phyloP scores from a whole-genome alignment of 495 filamentous ascomycete species.

The Cercophora sp. region DNA sequence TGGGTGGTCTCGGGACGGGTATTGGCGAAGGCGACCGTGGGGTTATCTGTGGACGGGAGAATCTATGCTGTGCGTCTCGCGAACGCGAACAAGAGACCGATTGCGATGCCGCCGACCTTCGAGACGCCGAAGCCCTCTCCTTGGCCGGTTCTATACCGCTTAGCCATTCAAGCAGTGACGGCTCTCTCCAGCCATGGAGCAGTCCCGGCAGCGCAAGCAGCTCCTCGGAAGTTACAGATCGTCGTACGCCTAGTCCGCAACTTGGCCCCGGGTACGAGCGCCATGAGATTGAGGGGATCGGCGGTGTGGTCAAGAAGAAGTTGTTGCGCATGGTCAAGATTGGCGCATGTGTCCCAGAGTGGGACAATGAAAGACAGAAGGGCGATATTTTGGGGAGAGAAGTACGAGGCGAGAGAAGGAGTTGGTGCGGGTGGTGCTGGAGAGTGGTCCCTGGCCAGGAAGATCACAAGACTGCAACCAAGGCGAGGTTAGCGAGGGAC shows the following conservation, averaged over 20 bases:
- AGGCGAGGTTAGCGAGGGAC: constrained; percentile 1
- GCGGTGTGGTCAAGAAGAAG: constrained; percentile 79
- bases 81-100: constrained; percentile 78
- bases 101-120: constrained; percentile 63
- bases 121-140: constrained; percentile 25
- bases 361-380: constrained; percentile 66
- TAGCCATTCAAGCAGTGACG: constrained; percentile 5
- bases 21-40: constrained; percentile 86
- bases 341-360: constrained; percentile 76
- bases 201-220: constrained; percentile 5
- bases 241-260: constrained; percentile 38
- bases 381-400: constrained; percentile 52
- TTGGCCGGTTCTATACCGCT: not conserved
- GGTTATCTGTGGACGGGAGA: constrained; percentile 73
- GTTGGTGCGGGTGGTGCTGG: constrained; percentile 66
- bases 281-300: constrained; percentile 85
- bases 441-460: constrained; percentile 49
- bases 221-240: constrained; percentile 8
- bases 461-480: constrained; percentile 27
- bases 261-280: constrained; percentile 65
- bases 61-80: constrained; percentile 62
- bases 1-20: constrained; percentile 77
- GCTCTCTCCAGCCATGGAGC: not conserved
- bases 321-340: constrained; percentile 69
- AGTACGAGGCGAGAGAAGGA: constrained; percentile 50